Conservation (phyloP, 768 basidiomycete genomes). For the Boletus barrowsii region DNA sequence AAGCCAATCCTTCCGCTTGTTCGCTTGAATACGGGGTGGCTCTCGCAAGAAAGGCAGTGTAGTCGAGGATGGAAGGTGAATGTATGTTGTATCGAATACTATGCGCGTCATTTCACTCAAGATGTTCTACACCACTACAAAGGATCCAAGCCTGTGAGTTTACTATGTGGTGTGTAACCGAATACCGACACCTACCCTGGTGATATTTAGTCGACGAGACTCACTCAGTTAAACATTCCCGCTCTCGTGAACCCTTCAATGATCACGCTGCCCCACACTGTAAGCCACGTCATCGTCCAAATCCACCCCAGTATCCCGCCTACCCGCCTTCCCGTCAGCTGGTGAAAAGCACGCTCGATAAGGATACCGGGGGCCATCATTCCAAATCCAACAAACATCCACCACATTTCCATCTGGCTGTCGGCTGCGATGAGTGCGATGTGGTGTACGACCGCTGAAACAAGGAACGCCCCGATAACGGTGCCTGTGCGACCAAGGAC, state of each 20-base stretch:
- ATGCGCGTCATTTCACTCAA: too few species aligned
- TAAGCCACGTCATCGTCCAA: slow-evolving; percentile 1
- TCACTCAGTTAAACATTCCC: background rate
- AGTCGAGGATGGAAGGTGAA: too few species aligned
- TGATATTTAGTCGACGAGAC: background rate
- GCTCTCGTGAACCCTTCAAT: background rate
- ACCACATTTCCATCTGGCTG: background rate
- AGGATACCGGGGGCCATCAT: slow-evolving; percentile 3
- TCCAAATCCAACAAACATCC: slow-evolving; percentile 1
- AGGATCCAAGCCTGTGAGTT: too few species aligned
- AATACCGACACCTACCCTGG: background rate
- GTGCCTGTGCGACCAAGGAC: background rate
- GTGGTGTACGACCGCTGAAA: background rate
- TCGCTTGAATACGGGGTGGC: too few species aligned
- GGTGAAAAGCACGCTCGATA: background rate
- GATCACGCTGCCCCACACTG: background rate
- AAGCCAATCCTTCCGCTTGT: background rate
- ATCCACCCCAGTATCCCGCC: background rate
- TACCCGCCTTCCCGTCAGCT: background rate
- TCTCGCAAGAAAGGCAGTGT: too few species aligned
- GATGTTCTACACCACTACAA: too few species aligned
- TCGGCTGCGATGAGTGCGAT: background rate
- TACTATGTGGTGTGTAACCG: background rate
- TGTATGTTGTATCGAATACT: too few species aligned
- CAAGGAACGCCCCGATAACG: background rate